A percentile compares a stretch with the other conserved stretches of the same genome.
Evolutionary conservation across 331 rosid genomes (phyloP).

Genomic region (Malus hybrid): DNA sequence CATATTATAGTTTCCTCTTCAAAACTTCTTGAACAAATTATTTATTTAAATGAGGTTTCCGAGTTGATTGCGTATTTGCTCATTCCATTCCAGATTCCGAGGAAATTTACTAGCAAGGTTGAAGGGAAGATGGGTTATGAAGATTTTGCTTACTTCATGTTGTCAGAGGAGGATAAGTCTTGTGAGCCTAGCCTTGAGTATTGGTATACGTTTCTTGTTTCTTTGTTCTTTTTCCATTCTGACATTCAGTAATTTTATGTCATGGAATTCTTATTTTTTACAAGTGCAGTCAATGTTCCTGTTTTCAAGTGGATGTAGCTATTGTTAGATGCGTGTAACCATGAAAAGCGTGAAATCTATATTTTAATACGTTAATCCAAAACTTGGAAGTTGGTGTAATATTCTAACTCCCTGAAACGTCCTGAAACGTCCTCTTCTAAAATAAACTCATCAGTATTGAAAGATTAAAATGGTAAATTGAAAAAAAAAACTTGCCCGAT

Average conservation of each 20-base stretch:
- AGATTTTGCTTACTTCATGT: conserved; percentile 91
- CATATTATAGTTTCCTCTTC: background rate
- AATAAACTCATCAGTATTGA: background rate
- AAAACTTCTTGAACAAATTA: background rate
- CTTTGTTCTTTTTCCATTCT: conserved; percentile 8
- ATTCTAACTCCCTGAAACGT: background rate
- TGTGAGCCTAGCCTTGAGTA: conserved; percentile 91
- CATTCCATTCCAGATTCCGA: conserved; percentile 46
- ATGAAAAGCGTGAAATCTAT: background rate
- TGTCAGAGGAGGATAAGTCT: conserved; percentile 90
- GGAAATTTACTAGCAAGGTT: conserved; percentile 78
- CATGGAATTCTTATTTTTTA: background rate
- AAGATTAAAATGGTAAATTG: background rate
- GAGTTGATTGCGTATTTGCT: background rate
- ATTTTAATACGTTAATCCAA: background rate
- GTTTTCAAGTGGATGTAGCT: background rate
- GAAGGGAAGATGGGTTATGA: conserved; percentile 96
- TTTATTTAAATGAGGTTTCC: background rate
- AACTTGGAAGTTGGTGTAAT: background rate
- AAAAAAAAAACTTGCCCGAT: background rate
- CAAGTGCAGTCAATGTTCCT: background rate
- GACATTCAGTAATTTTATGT: background rate
- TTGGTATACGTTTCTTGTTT: conserved; percentile 44
- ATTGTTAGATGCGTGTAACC: background rate
- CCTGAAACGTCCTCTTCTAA: background rate